Evolutionary conservation across 2,329 filamentous ascomycete genomes (phyloP).

Genomic region (Ophiostoma ulmi): DNA sequence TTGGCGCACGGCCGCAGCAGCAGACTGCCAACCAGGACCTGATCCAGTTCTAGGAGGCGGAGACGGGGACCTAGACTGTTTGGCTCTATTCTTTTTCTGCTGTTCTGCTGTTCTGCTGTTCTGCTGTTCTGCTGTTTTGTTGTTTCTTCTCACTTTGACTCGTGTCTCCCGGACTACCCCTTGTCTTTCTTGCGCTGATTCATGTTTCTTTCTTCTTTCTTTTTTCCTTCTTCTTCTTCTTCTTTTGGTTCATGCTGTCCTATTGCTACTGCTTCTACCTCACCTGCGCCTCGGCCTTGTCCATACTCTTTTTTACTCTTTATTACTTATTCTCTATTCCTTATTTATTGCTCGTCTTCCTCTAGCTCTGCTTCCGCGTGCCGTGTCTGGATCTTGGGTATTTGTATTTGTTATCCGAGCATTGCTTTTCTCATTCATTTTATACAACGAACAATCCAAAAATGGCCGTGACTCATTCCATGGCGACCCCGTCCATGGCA

Average conservation of each 20-base stretch:
- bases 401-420: conserved; percentile 14
- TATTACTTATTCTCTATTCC: neutral
- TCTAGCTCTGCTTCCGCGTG: neutral
- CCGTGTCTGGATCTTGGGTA: conserved; percentile 18
- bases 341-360: neutral
- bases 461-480: neutral
- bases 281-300: neutral
- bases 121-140: neutral
- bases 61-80: neutral
- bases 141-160: neutral
- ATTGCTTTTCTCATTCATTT: conserved; percentile 6
- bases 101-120: neutral
- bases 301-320: neutral
- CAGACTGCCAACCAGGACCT: conserved; percentile 45
- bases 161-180: neutral
- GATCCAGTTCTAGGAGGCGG: conserved; percentile 52
- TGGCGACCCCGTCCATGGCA: neutral
- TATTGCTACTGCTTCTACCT: neutral
- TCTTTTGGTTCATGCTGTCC: conserved; percentile 1
- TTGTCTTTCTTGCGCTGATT: too few relatives aligned
- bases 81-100: neutral
- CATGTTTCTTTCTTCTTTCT: neutral
- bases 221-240: neutral
- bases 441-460: neutral
- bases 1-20: conserved; percentile 50